A percentile compares a stretch with the other conserved stretches of the same genome.
These are phyloP conservation scores for Chytriomyces confervae DNA, from an alignment of 192 early-diverging fungal species.

Conservation along the genomic window DNA sequence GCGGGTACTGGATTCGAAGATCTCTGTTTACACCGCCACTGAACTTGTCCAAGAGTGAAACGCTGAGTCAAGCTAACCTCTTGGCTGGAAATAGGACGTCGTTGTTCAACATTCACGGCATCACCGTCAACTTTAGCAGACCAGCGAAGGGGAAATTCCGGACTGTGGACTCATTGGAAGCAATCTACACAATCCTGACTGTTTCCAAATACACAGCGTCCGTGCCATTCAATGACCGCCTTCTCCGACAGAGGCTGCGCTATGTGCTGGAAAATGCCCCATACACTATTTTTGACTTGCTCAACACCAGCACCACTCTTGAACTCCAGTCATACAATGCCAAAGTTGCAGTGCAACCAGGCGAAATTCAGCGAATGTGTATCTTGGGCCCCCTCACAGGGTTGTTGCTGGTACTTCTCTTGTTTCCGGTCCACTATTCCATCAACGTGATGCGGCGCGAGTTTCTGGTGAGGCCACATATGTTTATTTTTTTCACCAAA, in stretches of 20 bases:
- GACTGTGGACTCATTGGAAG: neutral
- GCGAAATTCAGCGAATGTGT: neutral
- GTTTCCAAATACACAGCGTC: neutral
- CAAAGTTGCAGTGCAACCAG: neutral
- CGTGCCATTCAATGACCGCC: neutral
- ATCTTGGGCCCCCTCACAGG: neutral
- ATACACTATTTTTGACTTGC: neutral
- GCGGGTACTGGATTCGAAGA: neutral
- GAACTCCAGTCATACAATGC: conserved; percentile 1
- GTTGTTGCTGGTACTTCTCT: neutral
- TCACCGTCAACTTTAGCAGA: neutral
- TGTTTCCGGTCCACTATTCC: conserved; percentile 8
- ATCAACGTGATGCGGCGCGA: conserved; percentile 11
- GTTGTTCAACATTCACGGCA: conserved; percentile 2
- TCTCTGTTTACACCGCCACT: neutral
- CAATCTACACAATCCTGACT: neutral
- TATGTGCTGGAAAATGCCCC: conserved; percentile 13
- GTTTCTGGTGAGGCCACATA: conserved; percentile 1
- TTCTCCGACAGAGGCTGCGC: neutral
- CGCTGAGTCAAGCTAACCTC: neutral
- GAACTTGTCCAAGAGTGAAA: neutral
- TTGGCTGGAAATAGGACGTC: neutral
- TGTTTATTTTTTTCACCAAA: neutral
- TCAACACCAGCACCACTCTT: conserved; percentile 11
- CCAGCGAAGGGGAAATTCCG: neutral